These are phyloP conservation scores for Boletus edulis DNA, from an alignment of 768 basidiomycete genomes.

Conservation along the genomic window DNA sequence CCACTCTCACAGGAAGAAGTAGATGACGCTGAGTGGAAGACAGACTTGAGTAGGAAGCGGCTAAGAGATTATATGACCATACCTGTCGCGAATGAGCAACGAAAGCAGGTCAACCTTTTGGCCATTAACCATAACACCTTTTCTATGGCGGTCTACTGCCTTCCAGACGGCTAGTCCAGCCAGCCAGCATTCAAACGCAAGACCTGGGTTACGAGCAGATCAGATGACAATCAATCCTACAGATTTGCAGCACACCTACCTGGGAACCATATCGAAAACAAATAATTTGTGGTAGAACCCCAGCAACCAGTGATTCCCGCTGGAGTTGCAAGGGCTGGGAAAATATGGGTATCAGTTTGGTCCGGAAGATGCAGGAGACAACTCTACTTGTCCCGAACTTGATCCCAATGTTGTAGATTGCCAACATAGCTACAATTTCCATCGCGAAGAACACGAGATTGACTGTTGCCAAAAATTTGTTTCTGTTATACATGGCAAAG, in stretches of 20 bases:
- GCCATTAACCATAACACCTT: neutral
- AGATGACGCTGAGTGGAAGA: neutral
- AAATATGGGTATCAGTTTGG: neutral
- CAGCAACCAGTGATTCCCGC: neutral
- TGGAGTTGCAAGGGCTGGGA: neutral
- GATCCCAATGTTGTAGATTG: neutral
- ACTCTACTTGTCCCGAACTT: neutral
- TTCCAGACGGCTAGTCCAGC: neutral
- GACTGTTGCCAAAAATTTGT: neutral
- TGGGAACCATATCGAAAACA: slow-evolving; percentile 1
- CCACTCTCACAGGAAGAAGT: neutral
- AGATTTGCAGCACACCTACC: neutral
- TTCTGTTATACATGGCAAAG: neutral
- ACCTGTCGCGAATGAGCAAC: slow-evolving; percentile 1
- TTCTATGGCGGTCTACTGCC: neutral
- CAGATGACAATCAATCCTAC: too few species aligned
- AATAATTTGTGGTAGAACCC: neutral
- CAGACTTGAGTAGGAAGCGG: neutral
- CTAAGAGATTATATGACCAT: neutral
- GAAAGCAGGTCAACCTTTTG: neutral
- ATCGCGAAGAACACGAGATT: neutral
- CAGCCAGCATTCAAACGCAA: slow-evolving; percentile 1
- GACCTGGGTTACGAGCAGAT: neutral
- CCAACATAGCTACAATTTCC: neutral
- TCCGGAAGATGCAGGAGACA: too few species aligned